These are phyloP conservation scores for Clonostachys rosea DNA, from an alignment of 2,329 filamentous ascomycete genomes.

Conservation along the genomic window DNA sequence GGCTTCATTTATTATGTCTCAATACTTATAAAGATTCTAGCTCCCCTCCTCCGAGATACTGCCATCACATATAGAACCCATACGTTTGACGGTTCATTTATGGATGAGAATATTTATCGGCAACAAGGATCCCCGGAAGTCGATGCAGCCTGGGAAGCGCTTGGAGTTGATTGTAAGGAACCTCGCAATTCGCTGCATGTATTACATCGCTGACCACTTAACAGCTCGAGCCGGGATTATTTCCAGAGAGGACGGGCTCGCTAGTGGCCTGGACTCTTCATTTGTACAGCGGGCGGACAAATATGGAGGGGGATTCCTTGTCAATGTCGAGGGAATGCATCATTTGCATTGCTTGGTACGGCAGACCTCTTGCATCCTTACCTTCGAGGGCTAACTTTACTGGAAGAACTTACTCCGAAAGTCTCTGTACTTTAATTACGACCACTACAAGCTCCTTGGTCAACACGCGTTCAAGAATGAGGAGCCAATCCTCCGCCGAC, in stretches of 20 bases:
- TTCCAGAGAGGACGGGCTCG: conserved; percentile 38
- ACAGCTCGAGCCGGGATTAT: conserved; percentile 42
- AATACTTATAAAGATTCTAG: conserved; percentile 5
- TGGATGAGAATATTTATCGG: conserved; percentile 49
- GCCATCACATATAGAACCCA: conserved; percentile 20
- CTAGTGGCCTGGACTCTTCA: conserved; percentile 43
- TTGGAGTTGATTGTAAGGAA: conserved; percentile 37
- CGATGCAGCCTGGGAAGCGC: conserved; percentile 48
- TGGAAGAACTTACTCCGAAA: conserved; percentile 53
- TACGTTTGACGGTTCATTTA: conserved; percentile 51
- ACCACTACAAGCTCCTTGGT: conserved; percentile 46
- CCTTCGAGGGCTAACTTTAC: not conserved
- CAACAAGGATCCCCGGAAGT: conserved; percentile 43
- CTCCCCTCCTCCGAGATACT: conserved; percentile 25
- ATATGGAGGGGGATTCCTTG: conserved; percentile 54
- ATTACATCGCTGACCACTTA: not conserved
- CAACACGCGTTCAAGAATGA: conserved; percentile 50
- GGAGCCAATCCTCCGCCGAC: conserved; percentile 46
- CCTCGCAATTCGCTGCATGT: no score
- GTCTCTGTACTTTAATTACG: conserved; percentile 52
- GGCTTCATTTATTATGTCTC: no score
- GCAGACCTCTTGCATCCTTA: not conserved
- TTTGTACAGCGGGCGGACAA: conserved; percentile 50
- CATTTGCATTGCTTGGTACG: conserved; percentile 53
- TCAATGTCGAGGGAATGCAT: conserved; percentile 53